Evolutionary conservation across 345 rosid species (phyloP), one percentile per base, ranked within the genome.

Genomic region (Syzygium grande): DNA sequence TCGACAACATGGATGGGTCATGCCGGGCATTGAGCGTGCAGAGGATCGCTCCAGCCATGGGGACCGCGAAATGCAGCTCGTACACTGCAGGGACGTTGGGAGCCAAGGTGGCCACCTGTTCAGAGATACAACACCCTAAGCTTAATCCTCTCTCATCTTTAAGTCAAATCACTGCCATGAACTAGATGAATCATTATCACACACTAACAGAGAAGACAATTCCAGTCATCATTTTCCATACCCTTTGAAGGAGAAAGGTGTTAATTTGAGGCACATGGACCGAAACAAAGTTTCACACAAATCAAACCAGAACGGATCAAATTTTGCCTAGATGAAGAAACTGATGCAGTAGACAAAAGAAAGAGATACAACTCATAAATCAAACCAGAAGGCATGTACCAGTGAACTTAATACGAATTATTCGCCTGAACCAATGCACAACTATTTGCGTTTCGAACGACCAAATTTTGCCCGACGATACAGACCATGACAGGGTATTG

Each of bases 51-150:
- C 98, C 97, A 5, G 95, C 94, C 97, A 95, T 96, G 46, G 97
- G 99, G 54, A 93, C 98, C 3, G 95, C 96, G 59, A 96, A 96
- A 89, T 95, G 98, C 83, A 95, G 95, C 93, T 97, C 99, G 46
- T 93, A 92, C 94, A 92, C 93, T 19, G 98, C 99, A 30, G 95
- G 99, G 88, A 96, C 94, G 88, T 96, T 95, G 5, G 95, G 95
- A 11, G 95, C 93, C 84, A 96, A 87, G n/a, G 90, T 90, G 8
- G 97, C 96, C 85, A 96, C 96, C 99, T 95, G 92, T 15, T 25
- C 46, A 85, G 41, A 84, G 15, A 85, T 16, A 54, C 56, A 63
- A 61, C 52, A 51, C 51, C 56, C 21, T 49, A 56, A 6, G 54
- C 38, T 53, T 25, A 41, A 68, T 59, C 21, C 46, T 61, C 34